A percentile compares a stretch with the other conserved stretches of the same genome.
Evolutionary conservation across 345 rosid species (phyloP).

Genomic region (Eucalyptus victrix): DNA sequence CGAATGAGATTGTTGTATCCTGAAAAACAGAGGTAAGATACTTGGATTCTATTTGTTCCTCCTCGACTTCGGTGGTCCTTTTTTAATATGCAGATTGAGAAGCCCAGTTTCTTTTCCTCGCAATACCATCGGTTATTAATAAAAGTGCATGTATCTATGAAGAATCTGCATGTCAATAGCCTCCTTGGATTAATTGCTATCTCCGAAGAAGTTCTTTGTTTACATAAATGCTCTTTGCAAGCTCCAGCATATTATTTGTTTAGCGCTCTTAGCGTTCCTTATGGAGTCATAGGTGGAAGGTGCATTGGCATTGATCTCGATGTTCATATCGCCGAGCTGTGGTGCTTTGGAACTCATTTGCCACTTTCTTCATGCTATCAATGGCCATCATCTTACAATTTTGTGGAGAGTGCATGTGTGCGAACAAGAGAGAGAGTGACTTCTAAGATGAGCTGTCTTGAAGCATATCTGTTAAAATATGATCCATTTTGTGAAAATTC

Average conservation of each 20-base stretch:
- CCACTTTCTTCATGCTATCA: neutral
- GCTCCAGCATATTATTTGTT: neutral
- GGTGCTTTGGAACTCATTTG: neutral
- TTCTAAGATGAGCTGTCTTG: neutral
- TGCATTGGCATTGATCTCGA: neutral
- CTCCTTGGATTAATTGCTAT: neutral
- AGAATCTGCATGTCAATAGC: neutral
- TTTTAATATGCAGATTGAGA: neutral
- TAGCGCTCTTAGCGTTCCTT: neutral
- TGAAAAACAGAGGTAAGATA: conserved; percentile 63
- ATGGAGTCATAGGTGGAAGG: neutral
- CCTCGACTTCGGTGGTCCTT: neutral
- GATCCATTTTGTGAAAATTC: too few species aligned
- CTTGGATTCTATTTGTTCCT: neutral
- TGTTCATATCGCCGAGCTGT: neutral
- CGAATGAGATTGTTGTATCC: conserved; percentile 54
- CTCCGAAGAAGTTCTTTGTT: neutral
- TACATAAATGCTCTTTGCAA: neutral
- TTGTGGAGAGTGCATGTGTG: neutral
- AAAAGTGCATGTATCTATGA: neutral
- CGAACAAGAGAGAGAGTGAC: neutral
- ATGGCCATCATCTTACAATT: neutral
- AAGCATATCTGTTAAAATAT: too few species aligned
- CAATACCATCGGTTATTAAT: neutral
- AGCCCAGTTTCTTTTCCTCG: neutral